phyloP scores from a whole-genome alignment of 345 rosid genomes.

The Kernera saxatilis region DNA sequence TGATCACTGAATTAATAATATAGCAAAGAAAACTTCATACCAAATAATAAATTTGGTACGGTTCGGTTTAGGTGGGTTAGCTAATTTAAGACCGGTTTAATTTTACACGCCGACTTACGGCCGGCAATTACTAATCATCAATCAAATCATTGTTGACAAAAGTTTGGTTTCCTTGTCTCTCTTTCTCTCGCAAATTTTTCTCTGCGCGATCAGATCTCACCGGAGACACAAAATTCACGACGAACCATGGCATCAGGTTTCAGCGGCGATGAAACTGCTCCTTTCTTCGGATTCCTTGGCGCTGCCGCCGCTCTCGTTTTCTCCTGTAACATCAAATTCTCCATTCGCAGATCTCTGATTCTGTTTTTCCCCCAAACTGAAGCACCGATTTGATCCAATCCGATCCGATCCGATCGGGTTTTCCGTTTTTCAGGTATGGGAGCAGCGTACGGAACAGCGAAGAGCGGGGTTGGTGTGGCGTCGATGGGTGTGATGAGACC shows the following conservation, averaged over 20 bases:
- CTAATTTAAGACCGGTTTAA: constrained; percentile 7
- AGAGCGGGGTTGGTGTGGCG: constrained; percentile 84
- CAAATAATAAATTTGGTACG: neutral
- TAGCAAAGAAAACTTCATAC: too few species aligned
- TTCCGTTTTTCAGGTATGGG: constrained; percentile 51
- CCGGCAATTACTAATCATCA: constrained; percentile 2
- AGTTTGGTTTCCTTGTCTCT: neutral
- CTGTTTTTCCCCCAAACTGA: neutral
- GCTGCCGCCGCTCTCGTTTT: constrained; percentile 89
- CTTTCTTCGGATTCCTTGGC: constrained; percentile 87
- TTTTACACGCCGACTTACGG: neutral
- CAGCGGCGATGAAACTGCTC: constrained; percentile 86
- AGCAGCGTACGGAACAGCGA: constrained; percentile 77
- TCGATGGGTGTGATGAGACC: constrained; percentile 94
- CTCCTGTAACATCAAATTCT: constrained; percentile 48
- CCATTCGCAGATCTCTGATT: neutral
- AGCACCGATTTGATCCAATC: neutral
- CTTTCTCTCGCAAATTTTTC: constrained; percentile 11
- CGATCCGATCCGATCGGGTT: neutral
- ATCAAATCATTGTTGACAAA: neutral
- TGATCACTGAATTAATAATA: too few species aligned
- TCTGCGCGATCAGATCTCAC: constrained; percentile 27
- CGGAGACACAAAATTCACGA: neutral
- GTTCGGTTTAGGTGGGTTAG: neutral
- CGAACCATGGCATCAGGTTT: constrained; percentile 47